phyloP scores from a whole-genome alignment of 768 basidiomycete species.

The Boletus speciosus region DNA sequence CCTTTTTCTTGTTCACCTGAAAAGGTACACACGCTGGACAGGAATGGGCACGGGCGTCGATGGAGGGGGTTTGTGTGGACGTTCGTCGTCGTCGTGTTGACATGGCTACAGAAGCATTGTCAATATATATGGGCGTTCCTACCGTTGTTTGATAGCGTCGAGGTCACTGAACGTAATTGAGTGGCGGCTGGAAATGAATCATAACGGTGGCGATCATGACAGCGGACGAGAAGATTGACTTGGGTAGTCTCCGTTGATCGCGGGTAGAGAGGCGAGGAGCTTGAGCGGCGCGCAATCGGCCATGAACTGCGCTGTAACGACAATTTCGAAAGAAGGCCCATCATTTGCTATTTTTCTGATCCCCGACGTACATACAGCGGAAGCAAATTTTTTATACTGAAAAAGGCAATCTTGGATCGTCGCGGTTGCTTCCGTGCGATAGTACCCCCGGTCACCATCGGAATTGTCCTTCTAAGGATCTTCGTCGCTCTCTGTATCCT shows the following conservation, averaged over 20 bases:
- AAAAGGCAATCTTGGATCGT: conserved; percentile 33
- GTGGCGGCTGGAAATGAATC: conserved; percentile 10
- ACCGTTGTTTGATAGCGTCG: no score
- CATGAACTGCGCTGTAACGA: conserved; percentile 14
- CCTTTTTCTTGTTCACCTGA: background rate
- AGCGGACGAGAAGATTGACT: background rate
- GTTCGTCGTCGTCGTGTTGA: conserved; percentile 1
- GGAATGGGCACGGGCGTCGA: conserved; percentile 9
- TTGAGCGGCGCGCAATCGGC: conserved; percentile 15
- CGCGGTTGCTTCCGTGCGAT: conserved; percentile 26
- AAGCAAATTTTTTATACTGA: conserved; percentile 4
- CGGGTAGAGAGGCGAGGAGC: conserved; percentile 4
- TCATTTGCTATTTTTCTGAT: background rate
- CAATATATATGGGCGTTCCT: no score
- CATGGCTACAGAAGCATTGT: conserved; percentile 9
- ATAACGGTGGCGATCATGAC: conserved; percentile 20
- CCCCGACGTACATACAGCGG: background rate
- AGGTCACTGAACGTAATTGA: background rate
- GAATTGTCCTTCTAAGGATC: conserved; percentile 17
- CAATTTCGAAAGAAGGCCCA: conserved; percentile 11
- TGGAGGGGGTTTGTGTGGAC: conserved; percentile 8
- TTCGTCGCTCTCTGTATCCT: conserved; percentile 72
- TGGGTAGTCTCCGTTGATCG: conserved; percentile 11
- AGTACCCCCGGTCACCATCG: conserved; percentile 23
- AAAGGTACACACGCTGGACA: background rate